Conservation (phyloP, 352 stramenopile species). For the Phytopythium vexans region DNA sequence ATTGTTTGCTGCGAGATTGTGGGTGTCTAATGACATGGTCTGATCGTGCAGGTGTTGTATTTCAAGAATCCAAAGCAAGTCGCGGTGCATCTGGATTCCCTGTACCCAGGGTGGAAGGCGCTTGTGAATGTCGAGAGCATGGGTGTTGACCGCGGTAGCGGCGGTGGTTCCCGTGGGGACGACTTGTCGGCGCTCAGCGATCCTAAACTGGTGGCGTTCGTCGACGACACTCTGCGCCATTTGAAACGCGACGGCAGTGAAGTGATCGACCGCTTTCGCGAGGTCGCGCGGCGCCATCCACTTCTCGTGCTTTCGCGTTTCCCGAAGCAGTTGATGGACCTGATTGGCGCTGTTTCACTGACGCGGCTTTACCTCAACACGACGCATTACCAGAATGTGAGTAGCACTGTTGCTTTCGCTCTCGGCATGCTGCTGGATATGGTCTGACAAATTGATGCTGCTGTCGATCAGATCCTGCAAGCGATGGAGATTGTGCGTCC, state of each 20-base stretch:
- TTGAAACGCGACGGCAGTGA: constrained; percentile 41
- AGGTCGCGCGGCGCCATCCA: constrained; percentile 50
- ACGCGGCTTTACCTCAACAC: constrained; percentile 70
- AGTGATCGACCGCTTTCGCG: constrained; percentile 56
- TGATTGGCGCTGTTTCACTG: constrained; percentile 53
- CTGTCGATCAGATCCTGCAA: constrained; percentile 35
- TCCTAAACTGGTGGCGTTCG: constrained; percentile 21
- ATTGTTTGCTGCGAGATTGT: background rate
- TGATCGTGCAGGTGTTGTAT: constrained; percentile 40
- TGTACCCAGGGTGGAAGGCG: constrained; percentile 59
- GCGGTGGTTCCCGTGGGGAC: constrained; percentile 12
- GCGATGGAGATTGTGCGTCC: constrained; percentile 58
- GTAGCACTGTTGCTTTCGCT: constrained; percentile 6
- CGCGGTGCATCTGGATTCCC: constrained; percentile 34
- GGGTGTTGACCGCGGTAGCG: constrained; percentile 5
- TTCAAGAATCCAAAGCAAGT: constrained; percentile 54
- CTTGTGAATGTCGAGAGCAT: constrained; percentile 23
- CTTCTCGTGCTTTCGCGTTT: constrained; percentile 55
- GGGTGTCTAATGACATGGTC: constrained; percentile 3
- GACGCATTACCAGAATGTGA: constrained; percentile 55
- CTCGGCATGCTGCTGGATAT: background rate
- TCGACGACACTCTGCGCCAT: constrained; percentile 47
- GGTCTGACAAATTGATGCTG: constrained; percentile 1
- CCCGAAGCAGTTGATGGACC: constrained; percentile 43
- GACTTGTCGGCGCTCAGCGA: background rate